Evolutionary conservation across 192 early-diverging fungal genomes (phyloP), one percentile per base, ranked within the genome.

Genomic region (Coemansia sp.): DNA sequence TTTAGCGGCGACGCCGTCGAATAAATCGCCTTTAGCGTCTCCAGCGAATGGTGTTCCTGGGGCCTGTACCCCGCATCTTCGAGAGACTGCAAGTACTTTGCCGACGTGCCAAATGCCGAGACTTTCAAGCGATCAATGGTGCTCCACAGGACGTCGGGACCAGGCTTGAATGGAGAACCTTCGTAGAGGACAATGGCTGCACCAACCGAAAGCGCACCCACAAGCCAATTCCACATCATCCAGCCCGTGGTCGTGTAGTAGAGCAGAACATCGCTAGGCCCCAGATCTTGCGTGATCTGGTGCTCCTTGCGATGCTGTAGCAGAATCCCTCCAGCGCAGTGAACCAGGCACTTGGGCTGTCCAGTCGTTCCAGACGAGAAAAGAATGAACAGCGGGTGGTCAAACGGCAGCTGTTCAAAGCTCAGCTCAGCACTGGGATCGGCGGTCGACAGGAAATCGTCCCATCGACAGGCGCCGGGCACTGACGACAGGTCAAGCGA

Each of bases 171-270:
- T 2, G 93, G 96, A 30, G 86, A 91, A 25, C 96, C 96, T 56
- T 98, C 93, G 76, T 88, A 98, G 1, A 87, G 59, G 3, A 93
- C 86, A 35, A 94, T 76, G 5, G 91, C 86, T 4, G 76, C 56
- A 18, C 93, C 93, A 19, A 85, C 66, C 13, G 77, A 78, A n/a
- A 97, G 72, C 14, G 81, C 90, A 14, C 79, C 74, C 2, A 93
- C 79, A 20, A 96, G 81, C 96, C 96, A 98, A 70, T 98, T 96
- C 93, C 93, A 98, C 96, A 98, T 98, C 96, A 98, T 98, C 89
- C 90, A 92, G 3, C 89, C 90, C 4, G 87, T 93, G 1, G 88
- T 89, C 1, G 87, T 88, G 54, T 89, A 91, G 57, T 96, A 92
- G 56, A 98, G 87, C 47, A 89, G 69, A 1, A 90, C 81, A 60